Evolutionary conservation across 1,284 basidiomycete genomes (phyloP).

Genomic region (Papiliotrema fonsecae): DNA sequence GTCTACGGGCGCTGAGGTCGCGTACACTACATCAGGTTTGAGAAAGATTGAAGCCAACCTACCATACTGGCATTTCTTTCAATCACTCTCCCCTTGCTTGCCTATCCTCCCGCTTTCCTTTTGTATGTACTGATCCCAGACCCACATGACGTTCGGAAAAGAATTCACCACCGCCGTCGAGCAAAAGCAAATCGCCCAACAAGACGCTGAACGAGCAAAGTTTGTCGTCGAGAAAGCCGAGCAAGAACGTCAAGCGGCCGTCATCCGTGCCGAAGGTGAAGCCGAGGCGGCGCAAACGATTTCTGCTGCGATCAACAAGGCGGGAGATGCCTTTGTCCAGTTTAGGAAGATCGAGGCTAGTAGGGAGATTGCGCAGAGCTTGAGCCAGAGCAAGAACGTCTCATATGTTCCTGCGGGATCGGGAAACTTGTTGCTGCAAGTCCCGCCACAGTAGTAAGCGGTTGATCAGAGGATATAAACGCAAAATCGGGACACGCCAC

Average conservation of each 20-base stretch:
- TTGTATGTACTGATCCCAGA: constrained; percentile 29
- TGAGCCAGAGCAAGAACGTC: constrained; percentile 74
- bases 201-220: constrained; percentile 95
- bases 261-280: constrained; percentile 97
- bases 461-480: no score
- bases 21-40: no score
- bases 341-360: constrained; percentile 96
- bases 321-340: constrained; percentile 91
- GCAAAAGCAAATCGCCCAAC: constrained; percentile 63
- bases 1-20: no score
- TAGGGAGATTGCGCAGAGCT: constrained; percentile 74
- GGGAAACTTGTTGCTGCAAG: constrained; percentile 75
- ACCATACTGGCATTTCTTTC: no score
- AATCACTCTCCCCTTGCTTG: background rate
- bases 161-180: constrained; percentile 78
- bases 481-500: no score
- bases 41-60: no score
- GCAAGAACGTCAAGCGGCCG: constrained; percentile 96
- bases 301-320: constrained; percentile 79
- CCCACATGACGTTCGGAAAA: constrained; percentile 53
- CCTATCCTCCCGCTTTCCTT: background rate
- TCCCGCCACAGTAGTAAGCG: constrained; percentile 50
- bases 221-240: constrained; percentile 95
- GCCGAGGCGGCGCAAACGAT: constrained; percentile 94
- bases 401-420: constrained; percentile 78